A percentile compares a stretch with the other conserved stretches of the same genome.
Conservation (phyloP, 2,329 filamentous ascomycete genomes). For the Amesomyces nigricolor region DNA sequence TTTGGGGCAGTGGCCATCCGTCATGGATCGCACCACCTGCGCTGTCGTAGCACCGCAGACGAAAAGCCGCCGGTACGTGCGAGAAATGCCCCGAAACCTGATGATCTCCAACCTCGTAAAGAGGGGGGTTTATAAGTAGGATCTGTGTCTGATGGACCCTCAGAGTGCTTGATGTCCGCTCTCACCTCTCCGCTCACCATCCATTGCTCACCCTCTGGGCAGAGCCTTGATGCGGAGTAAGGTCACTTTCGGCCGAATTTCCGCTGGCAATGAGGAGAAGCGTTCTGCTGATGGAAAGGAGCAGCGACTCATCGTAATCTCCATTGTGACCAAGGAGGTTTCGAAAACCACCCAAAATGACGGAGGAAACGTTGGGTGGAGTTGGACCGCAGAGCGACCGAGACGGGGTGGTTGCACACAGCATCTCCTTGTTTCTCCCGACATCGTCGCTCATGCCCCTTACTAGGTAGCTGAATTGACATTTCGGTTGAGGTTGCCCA, state of each 20-base stretch:
- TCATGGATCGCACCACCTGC: background rate
- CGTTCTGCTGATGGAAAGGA: no score
- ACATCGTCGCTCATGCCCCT: no score
- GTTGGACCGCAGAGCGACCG: conserved; percentile 3
- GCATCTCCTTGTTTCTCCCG: background rate
- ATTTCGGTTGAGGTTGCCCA: no score
- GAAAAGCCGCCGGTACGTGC: conserved; percentile 1
- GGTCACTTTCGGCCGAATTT: no score
- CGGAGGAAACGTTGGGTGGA: background rate
- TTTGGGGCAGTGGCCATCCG: background rate
- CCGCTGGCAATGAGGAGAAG: background rate
- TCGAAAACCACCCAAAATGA: background rate
- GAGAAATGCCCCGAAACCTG: background rate
- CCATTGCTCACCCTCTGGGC: no score
- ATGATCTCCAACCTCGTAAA: no score
- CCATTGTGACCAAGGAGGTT: background rate
- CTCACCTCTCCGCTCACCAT: no score
- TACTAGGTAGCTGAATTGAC: no score
- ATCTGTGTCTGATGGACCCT: no score
- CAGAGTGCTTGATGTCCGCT: background rate
- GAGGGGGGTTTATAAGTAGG: background rate
- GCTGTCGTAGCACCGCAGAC: conserved; percentile 1
- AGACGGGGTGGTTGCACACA: conserved; percentile 1
- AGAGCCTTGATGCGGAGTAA: no score
- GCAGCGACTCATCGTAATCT: background rate